A percentile compares a stretch with the other conserved stretches of the same genome.
These are phyloP conservation scores for Cladophialophora psammophila DNA, from an alignment of 2,329 filamentous ascomycete species.

Conservation along the genomic window DNA sequence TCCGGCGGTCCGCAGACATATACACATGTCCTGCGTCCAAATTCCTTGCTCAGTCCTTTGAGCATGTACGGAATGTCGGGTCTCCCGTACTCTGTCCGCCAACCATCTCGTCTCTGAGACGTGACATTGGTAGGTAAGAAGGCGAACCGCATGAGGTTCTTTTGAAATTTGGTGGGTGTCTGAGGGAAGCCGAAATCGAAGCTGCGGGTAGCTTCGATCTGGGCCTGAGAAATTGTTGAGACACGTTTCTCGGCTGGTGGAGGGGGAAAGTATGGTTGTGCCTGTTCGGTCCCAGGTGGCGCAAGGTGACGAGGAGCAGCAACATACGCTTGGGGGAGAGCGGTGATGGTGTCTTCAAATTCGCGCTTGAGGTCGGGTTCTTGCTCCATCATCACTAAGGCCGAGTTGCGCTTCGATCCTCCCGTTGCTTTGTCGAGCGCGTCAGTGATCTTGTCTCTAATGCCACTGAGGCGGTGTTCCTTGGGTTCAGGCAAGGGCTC, in stretches of 20 bases:
- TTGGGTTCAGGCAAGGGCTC: conserved; percentile 45
- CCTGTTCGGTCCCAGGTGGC: conserved; percentile 4
- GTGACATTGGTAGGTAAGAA: conserved; percentile 64
- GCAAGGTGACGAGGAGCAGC: conserved; percentile 37
- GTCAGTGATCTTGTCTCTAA: conserved; percentile 87
- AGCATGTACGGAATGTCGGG: conserved; percentile 89
- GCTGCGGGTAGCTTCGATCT: conserved; percentile 44
- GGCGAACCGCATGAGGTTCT: conserved; percentile 87
- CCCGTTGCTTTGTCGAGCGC: conserved; percentile 77
- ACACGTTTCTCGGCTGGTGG: conserved; percentile 30
- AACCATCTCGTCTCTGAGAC: conserved; percentile 66
- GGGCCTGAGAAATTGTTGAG: conserved; percentile 34
- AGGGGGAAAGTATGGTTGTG: conserved; percentile 33
- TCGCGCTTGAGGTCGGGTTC: conserved; percentile 76
- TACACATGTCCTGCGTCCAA: conserved; percentile 82
- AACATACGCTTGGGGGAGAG: conserved; percentile 68
- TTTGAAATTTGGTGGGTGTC: conserved; percentile 86
- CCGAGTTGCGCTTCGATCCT: conserved; percentile 84
- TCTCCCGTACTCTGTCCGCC: conserved; percentile 90
- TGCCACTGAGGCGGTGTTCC: conserved; percentile 60
- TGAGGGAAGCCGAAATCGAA: conserved; percentile 83
- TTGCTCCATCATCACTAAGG: conserved; percentile 77
- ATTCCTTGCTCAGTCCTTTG: conserved; percentile 78
- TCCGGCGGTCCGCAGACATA: conserved; percentile 90
- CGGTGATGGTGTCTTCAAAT: conserved; percentile 78